Evolutionary conservation across 805 yeast species (phyloP).

Genomic region (Wickerhamiella brachini): DNA sequence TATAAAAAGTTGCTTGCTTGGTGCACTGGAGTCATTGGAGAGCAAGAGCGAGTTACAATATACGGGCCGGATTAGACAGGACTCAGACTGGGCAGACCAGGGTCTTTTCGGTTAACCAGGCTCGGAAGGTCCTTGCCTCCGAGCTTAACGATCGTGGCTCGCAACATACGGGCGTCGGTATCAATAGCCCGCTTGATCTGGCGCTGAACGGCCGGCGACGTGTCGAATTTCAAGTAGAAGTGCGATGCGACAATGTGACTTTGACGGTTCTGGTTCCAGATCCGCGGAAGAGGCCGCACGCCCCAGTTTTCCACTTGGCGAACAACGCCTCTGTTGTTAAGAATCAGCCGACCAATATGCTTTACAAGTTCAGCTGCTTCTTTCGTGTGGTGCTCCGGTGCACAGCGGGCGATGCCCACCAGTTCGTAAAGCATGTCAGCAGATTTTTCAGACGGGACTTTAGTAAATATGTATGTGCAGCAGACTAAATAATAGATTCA

Average conservation of each 20-base stretch:
- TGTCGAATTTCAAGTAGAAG: slow-evolving; percentile 75
- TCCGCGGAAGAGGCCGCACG: slow-evolving; percentile 59
- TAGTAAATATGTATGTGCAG: too few species aligned
- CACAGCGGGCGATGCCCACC: slow-evolving; percentile 77
- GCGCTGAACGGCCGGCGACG: slow-evolving; percentile 72
- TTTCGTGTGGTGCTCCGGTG: slow-evolving; percentile 30
- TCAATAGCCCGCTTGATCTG: slow-evolving; percentile 69
- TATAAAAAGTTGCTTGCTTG: too few species aligned
- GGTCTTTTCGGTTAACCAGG: slow-evolving; percentile 5
- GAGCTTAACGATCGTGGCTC: slow-evolving; percentile 53
- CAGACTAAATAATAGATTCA: too few species aligned
- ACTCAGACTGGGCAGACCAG: not conserved
- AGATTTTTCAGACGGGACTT: not conserved
- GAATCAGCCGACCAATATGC: slow-evolving; percentile 69
- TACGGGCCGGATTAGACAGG: not conserved
- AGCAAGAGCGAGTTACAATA: not conserved
- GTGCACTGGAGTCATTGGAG: too few species aligned
- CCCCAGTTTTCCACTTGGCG: slow-evolving; percentile 74
- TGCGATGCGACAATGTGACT: slow-evolving; percentile 83
- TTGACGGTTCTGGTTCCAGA: slow-evolving; percentile 75
- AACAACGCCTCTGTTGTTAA: slow-evolving; percentile 88
- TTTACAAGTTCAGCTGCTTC: slow-evolving; percentile 55
- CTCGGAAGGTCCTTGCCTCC: slow-evolving; percentile 20
- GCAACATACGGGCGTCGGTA: slow-evolving; percentile 80
- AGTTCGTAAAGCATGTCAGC: slow-evolving; percentile 70